These are phyloP conservation scores for Trichoderma asperellum DNA, from an alignment of 2,329 filamentous ascomycete species.

Conservation along the genomic window DNA sequence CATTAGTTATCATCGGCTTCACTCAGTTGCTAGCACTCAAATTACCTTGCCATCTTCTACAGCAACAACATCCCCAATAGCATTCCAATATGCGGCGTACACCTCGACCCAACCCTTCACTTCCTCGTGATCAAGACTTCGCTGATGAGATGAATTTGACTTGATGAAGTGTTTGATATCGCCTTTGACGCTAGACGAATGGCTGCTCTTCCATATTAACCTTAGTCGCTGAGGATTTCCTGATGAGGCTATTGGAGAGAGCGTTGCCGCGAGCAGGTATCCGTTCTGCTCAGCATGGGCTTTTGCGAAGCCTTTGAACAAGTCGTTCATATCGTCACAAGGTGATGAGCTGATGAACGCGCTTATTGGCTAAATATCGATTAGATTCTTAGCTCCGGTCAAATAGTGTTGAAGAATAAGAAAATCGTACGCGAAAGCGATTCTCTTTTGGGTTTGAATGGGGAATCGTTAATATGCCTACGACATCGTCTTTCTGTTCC, in stretches of 20 bases:
- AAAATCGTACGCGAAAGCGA: background rate
- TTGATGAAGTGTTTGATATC: constrained; percentile 75
- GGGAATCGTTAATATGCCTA: background rate
- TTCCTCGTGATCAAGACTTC: constrained; percentile 67
- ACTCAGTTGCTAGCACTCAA: background rate
- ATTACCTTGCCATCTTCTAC: constrained; percentile 47
- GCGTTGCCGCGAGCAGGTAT: constrained; percentile 71
- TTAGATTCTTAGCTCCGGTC: background rate
- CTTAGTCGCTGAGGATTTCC: constrained; percentile 67
- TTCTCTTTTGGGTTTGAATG: background rate
- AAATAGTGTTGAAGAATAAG: background rate
- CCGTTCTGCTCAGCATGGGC: constrained; percentile 70
- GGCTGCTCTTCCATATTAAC: constrained; percentile 72
- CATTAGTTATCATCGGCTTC: constrained; percentile 30
- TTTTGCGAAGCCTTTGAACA: constrained; percentile 73
- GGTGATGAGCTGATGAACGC: background rate
- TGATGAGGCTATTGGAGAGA: constrained; percentile 70
- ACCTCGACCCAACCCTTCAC: constrained; percentile 84
- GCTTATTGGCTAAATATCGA: background rate
- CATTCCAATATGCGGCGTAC: constrained; percentile 82
- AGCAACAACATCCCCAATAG: constrained; percentile 71
- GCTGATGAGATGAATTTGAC: constrained; percentile 57
- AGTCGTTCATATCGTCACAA: constrained; percentile 64
- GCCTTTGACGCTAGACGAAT: constrained; percentile 64
- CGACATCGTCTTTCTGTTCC: constrained; percentile 6